Evolutionary conservation across 176 grass and related monocot species (phyloP), one percentile per base, ranked within the genome.

Genomic region (Leersia perrieri): DNA sequence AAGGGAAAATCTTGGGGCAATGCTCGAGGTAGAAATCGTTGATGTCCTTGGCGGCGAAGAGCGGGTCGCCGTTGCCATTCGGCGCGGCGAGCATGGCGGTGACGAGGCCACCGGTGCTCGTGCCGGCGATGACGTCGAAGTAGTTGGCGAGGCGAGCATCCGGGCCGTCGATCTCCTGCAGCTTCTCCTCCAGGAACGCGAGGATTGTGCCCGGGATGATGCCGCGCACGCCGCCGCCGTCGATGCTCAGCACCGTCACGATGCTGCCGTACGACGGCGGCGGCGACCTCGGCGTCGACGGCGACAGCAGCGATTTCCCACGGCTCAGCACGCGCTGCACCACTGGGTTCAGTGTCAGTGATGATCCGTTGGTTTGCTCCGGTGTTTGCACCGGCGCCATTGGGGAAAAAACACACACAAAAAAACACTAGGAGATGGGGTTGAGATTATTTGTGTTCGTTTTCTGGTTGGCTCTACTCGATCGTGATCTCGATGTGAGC

Each of bases 111-210:
- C 89, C 91, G 9, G 89, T 97, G 87, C 89, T 92, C 1, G 80
- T 97, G 63, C 92, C 92, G 18, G 89, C 85, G 30, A 97, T 77
- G 42, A 97, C 81, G 36, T 97, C 91, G 75, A 97, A 97, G 41
- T 97, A 97, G 35, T 97, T 89, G 0, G 89, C 68, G 2, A 97
- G 18, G 44, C 87, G 76, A 8, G 4, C 58, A 0, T 66, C 65
- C 0, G 40, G 28, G 0, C 77, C 87, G 3, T 89, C 82, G 0
- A 89, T 4, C 66, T 72, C 66, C 82, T 89, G 82, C 32, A 91
- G 89, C 61, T 88, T 85, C 9, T 76, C 73, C 33, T 91, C 86
- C 39, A 91, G 82, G 82, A 78, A 85, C 9, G 39, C 73, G 42
- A 91, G 68, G 73, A 91, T 79, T 33, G 90, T 88, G 13, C 90